These are phyloP conservation scores for Aureobasidium sp. DNA, from an alignment of 2,329 filamentous ascomycete genomes.

Conservation along the genomic window DNA sequence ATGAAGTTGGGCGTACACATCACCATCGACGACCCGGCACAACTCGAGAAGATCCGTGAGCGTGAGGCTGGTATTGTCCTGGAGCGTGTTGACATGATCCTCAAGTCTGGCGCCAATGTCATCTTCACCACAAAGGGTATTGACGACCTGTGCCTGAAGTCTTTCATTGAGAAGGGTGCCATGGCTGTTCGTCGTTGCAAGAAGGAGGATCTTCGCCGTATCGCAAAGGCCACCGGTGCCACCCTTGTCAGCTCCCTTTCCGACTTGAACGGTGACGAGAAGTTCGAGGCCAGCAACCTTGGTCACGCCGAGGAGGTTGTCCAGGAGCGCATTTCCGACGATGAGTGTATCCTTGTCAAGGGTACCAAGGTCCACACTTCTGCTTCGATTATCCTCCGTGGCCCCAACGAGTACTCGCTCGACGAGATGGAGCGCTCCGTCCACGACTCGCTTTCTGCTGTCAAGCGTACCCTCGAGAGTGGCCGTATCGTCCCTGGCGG, in stretches of 20 bases:
- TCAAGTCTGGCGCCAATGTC: constrained; percentile 95
- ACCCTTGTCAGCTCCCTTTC: constrained; percentile 89
- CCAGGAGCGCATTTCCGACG: constrained; percentile 98
- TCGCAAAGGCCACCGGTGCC: constrained; percentile 91
- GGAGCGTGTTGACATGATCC: constrained; percentile 91
- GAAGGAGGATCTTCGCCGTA: constrained; percentile 94
- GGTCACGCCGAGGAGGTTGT: constrained; percentile 90
- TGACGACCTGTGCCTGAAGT: constrained; percentile 89
- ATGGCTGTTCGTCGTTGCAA: constrained; percentile 96
- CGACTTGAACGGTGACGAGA: constrained; percentile 94
- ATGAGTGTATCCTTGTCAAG: constrained; percentile 95
- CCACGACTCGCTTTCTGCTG: constrained; percentile 91
- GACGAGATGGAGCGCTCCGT: constrained; percentile 99
- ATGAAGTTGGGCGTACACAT: constrained; percentile 99
- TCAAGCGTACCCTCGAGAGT: constrained; percentile 94
- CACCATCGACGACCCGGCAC: constrained; percentile 92
- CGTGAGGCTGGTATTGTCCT: constrained; percentile 88
- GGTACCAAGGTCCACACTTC: constrained; percentile 86
- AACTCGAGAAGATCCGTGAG: constrained; percentile 93
- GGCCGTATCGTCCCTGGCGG: constrained; percentile 95
- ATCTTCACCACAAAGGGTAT: constrained; percentile 97
- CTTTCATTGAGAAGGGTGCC: constrained; percentile 86
- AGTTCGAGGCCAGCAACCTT: constrained; percentile 82
- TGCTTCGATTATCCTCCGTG: constrained; percentile 90
- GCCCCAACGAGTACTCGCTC: constrained; percentile 89